Conservation (phyloP, 305 asterid genomes). For the Striga hermonthica region DNA sequence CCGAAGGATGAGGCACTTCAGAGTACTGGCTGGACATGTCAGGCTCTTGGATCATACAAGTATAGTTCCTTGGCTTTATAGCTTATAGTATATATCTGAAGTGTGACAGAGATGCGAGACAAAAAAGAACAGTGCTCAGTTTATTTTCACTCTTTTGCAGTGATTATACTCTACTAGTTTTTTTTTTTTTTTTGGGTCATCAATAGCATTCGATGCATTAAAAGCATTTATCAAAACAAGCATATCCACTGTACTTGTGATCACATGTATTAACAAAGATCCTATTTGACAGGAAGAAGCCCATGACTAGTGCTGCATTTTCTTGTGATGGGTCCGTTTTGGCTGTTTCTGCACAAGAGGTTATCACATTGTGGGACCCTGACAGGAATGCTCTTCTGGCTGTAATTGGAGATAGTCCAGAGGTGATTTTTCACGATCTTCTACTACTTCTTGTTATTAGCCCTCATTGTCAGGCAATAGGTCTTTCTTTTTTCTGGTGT, state of each 20-base stretch:
- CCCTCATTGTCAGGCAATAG: conserved; percentile 16
- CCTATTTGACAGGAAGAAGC: conserved; percentile 63
- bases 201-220: conserved; percentile 20
- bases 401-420: conserved; percentile 75
- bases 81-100: conserved; percentile 16
- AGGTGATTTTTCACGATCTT: conserved; percentile 44
- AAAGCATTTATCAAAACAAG: conserved; percentile 13
- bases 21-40: conserved; percentile 82
- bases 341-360: conserved; percentile 86
- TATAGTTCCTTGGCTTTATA: conserved; percentile 41
- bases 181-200: neutral
- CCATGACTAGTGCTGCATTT: conserved; percentile 81
- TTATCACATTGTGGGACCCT: conserved; percentile 95
- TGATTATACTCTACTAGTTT: neutral
- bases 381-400: conserved; percentile 69
- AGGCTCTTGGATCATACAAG: conserved; percentile 97
- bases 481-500: conserved; percentile 9
- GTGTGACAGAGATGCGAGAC: neutral
- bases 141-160: conserved; percentile 14
- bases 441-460: conserved; percentile 10
- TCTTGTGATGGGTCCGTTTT: conserved; percentile 87
- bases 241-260: conserved; percentile 3
- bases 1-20: conserved; percentile 41
- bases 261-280: conserved; percentile 26
- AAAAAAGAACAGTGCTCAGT: neutral